Evolutionary conservation across 371 early-diverging fungal genomes (phyloP).

Genomic region (Dinochytrium kinnereticum): DNA sequence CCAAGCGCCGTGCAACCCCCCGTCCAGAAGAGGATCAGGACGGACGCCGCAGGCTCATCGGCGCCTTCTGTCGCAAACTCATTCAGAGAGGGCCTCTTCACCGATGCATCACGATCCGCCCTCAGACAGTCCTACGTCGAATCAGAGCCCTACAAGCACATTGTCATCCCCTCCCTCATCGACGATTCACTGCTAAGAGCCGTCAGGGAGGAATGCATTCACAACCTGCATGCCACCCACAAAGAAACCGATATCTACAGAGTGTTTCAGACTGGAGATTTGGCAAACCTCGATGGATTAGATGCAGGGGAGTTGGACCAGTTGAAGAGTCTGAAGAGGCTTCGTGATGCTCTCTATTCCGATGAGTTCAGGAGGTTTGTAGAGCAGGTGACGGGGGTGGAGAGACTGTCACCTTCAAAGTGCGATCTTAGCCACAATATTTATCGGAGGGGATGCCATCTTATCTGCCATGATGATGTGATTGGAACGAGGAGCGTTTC

Average conservation of each 20-base stretch:
- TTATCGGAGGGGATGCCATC: conserved; percentile 74
- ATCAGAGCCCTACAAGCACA: conserved; percentile 65
- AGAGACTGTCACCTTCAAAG: conserved; percentile 39
- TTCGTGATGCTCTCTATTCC: conserved; percentile 75
- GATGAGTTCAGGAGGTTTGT: conserved; percentile 71
- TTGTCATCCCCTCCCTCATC: conserved; percentile 63
- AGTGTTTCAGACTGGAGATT: conserved; percentile 74
- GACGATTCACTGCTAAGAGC: conserved; percentile 62
- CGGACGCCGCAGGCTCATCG: not conserved
- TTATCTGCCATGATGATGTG: conserved; percentile 81
- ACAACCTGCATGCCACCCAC: conserved; percentile 65
- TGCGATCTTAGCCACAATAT: conserved; percentile 61
- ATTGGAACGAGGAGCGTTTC: conserved; percentile 78
- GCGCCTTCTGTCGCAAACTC: not conserved
- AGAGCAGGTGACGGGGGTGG: conserved; percentile 68
- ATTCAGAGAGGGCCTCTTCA: not conserved
- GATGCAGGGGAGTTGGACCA: conserved; percentile 55
- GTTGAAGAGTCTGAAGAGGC: conserved; percentile 58
- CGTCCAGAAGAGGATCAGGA: not conserved
- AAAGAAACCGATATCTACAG: conserved; percentile 85
- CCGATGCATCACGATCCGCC: not conserved
- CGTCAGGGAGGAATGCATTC: conserved; percentile 69
- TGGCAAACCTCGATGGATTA: conserved; percentile 80
- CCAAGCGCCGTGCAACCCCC: not conserved
- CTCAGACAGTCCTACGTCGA: not conserved